phyloP scores from a whole-genome alignment of 345 rosid genomes.

The Gossypium rotundifolium region DNA sequence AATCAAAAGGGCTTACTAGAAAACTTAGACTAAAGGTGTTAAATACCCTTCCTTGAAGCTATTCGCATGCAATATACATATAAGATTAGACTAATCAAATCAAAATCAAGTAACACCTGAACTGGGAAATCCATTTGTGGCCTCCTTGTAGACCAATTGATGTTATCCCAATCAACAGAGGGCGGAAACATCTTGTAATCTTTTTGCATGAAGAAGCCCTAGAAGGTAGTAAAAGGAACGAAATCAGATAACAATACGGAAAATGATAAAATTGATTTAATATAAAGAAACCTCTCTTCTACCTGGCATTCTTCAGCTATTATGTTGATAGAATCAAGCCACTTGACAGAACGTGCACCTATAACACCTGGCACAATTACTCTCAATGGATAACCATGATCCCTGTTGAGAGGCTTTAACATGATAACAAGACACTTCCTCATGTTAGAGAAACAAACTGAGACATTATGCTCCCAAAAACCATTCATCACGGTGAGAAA shows the following conservation, averaged over 20 bases:
- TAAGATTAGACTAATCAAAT: neutral
- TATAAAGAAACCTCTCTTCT: constrained; percentile 5
- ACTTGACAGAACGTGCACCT: constrained; percentile 98
- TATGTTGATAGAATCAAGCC: constrained; percentile 81
- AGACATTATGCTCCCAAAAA: neutral
- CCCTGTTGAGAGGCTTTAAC: constrained; percentile 75
- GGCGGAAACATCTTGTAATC: constrained; percentile 99
- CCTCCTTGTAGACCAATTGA: constrained; percentile 79
- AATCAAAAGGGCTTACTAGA: neutral
- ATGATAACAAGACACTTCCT: constrained; percentile 8
- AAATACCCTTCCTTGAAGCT: neutral
- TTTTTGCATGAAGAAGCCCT: constrained; percentile 99
- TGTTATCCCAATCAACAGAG: constrained; percentile 85
- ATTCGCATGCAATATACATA: neutral
- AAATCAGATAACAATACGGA: neutral
- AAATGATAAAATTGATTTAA: neutral
- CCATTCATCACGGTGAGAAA: neutral
- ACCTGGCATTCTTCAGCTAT: constrained; percentile 91
- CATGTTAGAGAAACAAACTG: neutral
- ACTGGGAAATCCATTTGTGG: constrained; percentile 98
- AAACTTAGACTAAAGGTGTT: neutral
- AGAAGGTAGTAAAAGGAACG: constrained; percentile 12
- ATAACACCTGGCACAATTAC: constrained; percentile 94
- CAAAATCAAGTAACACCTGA: constrained; percentile 49
- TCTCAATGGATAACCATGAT: constrained; percentile 88